These are phyloP conservation scores for Pseudogymnoascus sp. DNA, from an alignment of 2,329 filamentous ascomycete species.

Conservation along the genomic window DNA sequence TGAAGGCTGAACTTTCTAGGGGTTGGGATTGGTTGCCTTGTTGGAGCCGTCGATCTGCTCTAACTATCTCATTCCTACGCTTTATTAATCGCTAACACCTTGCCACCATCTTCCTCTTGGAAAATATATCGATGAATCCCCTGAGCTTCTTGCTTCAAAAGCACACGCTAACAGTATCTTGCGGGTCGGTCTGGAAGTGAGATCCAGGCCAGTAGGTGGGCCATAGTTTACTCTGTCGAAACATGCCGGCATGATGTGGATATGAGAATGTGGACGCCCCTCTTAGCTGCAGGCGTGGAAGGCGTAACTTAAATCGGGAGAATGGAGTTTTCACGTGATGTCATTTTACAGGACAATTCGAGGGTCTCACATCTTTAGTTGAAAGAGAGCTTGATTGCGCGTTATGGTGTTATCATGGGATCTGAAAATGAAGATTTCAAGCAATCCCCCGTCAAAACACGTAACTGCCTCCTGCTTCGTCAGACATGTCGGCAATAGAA, in stretches of 20 bases:
- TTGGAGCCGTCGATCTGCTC: neutral
- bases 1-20: neutral
- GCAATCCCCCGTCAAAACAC: too few relatives aligned
- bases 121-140: neutral
- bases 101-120: neutral
- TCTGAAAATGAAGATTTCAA: too few relatives aligned
- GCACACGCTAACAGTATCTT: neutral
- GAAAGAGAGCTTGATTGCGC: neutral
- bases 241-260: conserved; percentile 1
- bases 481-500: neutral
- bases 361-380: neutral
- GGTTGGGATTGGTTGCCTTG: neutral
- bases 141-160: neutral
- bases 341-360: neutral
- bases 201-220: neutral
- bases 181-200: neutral
- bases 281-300: neutral
- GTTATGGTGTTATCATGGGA: neutral
- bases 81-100: neutral
- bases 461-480: neutral
- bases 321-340: neutral
- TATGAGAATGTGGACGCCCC: neutral
- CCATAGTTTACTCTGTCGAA: neutral
- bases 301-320: neutral
- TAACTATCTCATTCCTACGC: neutral